These are phyloP conservation scores for Leishmania tarentolae DNA, from an alignment of 208 protist genomes.

Conservation along the genomic window DNA sequence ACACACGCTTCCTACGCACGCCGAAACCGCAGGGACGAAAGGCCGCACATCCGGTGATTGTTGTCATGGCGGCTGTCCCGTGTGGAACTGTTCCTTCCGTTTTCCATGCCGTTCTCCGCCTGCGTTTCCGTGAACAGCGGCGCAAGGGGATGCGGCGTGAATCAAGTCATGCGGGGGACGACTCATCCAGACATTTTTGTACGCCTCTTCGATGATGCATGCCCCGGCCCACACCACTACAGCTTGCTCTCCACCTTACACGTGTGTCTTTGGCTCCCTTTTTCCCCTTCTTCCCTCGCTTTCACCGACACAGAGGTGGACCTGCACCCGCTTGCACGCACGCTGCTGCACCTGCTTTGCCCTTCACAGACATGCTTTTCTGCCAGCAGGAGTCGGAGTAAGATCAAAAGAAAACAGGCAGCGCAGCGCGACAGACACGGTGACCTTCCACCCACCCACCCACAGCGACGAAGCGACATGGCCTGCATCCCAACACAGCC, in stretches of 20 bases:
- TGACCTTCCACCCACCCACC: not conserved
- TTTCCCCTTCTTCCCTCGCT: constrained; percentile 8
- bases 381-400: not conserved
- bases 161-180: not conserved
- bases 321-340: not conserved
- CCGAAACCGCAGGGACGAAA: not conserved
- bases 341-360: not conserved
- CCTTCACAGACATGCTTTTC: not conserved
- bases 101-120: not conserved
- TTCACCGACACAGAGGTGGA: not conserved
- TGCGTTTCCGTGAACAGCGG: not conserved
- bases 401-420: not conserved
- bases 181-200: not conserved
- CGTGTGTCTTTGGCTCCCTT: not conserved
- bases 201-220: not conserved
- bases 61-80: not conserved
- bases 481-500: constrained; percentile 13
- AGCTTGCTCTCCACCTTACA: not conserved
- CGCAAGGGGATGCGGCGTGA: not conserved
- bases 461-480: not conserved
- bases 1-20: not conserved
- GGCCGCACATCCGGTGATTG: not conserved
- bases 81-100: not conserved
- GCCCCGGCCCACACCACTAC: not conserved
- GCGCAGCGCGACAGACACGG: not conserved